Conservation (phyloP, 2,329 filamentous ascomycete genomes). For the Pseudogymnoascus sp. region DNA sequence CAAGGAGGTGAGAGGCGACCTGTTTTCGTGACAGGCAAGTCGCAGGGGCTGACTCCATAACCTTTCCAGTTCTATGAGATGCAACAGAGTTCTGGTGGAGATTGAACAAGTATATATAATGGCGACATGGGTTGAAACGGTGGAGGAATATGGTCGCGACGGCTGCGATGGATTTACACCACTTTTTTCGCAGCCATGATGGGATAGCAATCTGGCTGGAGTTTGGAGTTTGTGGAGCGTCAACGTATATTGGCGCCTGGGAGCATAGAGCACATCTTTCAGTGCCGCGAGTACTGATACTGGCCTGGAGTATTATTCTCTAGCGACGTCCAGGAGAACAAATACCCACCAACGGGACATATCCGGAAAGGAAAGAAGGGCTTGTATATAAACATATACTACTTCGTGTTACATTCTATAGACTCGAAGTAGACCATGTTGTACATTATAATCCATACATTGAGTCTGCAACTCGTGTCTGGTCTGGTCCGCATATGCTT, state of each 20-base stretch:
- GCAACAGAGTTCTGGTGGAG: constrained; percentile 5
- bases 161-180: background rate
- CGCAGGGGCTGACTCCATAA: constrained; percentile 2
- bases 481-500: background rate
- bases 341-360: background rate
- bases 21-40: background rate
- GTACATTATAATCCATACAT: background rate
- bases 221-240: background rate
- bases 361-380: background rate
- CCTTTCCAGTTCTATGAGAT: constrained; percentile 6
- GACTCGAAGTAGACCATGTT: background rate
- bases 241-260: background rate
- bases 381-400: background rate
- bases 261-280: background rate
- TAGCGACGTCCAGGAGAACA: background rate
- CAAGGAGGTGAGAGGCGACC: constrained; percentile 9
- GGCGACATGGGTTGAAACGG: background rate
- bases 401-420: background rate
- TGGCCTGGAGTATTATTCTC: background rate
- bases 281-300: background rate
- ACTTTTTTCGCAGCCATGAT: background rate
- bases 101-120: background rate
- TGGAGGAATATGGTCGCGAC: background rate
- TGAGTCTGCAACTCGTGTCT: background rate
- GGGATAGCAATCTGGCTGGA: background rate